Conservation (phyloP, 768 basidiomycete species). For the Hypsizygus marmoreus region DNA sequence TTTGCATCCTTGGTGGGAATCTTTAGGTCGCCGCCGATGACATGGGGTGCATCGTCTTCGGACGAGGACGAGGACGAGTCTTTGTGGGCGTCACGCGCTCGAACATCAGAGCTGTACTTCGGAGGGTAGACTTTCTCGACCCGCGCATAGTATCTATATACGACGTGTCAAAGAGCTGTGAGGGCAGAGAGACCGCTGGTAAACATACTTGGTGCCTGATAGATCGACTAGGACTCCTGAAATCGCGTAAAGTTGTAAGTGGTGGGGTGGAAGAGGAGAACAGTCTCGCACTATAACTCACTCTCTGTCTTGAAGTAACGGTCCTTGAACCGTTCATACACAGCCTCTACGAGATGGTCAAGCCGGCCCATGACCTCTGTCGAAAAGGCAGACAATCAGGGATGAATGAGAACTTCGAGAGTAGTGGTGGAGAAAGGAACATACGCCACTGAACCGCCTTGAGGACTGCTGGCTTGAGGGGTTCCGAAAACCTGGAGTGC, state of each 20-base stretch:
- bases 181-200: conserved; percentile 9
- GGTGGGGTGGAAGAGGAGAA: conserved; percentile 8
- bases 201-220: conserved; percentile 76
- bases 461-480: conserved; percentile 89
- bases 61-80: conserved; percentile 46
- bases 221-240: conserved; percentile 87
- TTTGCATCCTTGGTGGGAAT: conserved; percentile 70
- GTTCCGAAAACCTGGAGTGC: conserved; percentile 90
- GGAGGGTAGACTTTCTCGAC: conserved; percentile 80
- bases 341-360: conserved; percentile 92
- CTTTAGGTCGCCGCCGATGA: conserved; percentile 79
- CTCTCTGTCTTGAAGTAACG: conserved; percentile 92
- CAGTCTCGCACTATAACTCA: conserved; percentile 43
- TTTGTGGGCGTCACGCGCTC: conserved; percentile 52
- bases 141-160: conserved; percentile 82
- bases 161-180: conserved; percentile 17
- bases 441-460: conserved; percentile 95
- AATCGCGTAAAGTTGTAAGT: conserved; percentile 14
- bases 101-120: conserved; percentile 46
- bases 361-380: conserved; percentile 95
- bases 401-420: conserved; percentile 15
- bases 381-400: conserved; percentile 21
- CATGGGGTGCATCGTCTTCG: conserved; percentile 62
- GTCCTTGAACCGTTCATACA: conserved; percentile 95
- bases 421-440: conserved; percentile 39